Evolutionary conservation across 306 rosid species (phyloP).

Genomic region (Chamaecrista fasciculata): DNA sequence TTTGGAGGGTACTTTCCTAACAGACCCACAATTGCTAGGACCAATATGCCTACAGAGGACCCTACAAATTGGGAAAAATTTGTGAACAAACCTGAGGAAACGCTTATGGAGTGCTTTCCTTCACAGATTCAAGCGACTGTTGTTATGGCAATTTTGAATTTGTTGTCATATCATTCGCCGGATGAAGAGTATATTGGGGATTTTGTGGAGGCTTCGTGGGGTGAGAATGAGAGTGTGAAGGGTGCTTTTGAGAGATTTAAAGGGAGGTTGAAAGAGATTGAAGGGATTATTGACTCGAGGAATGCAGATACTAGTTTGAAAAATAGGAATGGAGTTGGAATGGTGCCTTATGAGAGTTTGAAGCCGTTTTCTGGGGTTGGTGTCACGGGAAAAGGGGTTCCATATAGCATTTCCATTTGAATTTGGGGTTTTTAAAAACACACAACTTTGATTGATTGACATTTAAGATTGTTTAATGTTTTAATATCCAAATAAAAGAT

Average conservation of each 20-base stretch:
- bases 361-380: not conserved
- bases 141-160: not conserved
- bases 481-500: too few relatives aligned
- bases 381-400: not conserved
- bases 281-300: constrained; percentile 4
- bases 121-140: constrained; percentile 19
- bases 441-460: too few relatives aligned
- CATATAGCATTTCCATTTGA: constrained; percentile 11
- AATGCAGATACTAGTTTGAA: not conserved
- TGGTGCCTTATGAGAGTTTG: constrained; percentile 11
- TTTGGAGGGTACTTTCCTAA: constrained; percentile 23
- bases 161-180: constrained; percentile 1
- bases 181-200: not conserved
- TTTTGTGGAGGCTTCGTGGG: constrained; percentile 2
- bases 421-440: too few relatives aligned
- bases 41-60: constrained; percentile 5
- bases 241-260: not conserved
- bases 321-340: not conserved
- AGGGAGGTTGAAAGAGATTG: not conserved
- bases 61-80: not conserved
- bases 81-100: not conserved
- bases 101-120: constrained; percentile 9
- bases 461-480: too few relatives aligned
- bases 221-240: not conserved
- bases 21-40: constrained; percentile 14